phyloP scores from a whole-genome alignment of 2,329 filamentous ascomycete species.

The Hymenoscyphus infarciens region DNA sequence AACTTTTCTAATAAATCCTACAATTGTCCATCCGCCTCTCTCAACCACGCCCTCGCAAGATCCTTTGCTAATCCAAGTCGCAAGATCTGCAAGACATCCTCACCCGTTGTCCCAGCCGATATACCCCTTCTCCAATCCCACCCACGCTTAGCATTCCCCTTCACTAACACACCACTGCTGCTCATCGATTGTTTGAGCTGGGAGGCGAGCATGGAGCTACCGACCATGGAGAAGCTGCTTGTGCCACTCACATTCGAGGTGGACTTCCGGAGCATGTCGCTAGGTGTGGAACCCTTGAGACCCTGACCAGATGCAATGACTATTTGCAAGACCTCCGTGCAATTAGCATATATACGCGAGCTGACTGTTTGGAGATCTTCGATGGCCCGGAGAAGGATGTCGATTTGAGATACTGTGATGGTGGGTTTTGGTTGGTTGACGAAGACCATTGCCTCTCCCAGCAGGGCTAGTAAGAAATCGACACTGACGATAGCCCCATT shows the following conservation, averaged over 20 bases:
- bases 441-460: constrained; percentile 81
- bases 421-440: constrained; percentile 58
- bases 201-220: constrained; percentile 66
- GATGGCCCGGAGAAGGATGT: constrained; percentile 69
- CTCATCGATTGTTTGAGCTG: constrained; percentile 58
- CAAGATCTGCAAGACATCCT: constrained; percentile 69
- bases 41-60: constrained; percentile 65
- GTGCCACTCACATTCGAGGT: constrained; percentile 52
- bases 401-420: constrained; percentile 70
- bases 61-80: constrained; percentile 72
- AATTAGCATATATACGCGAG: constrained; percentile 66
- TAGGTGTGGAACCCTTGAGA: constrained; percentile 58
- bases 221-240: constrained; percentile 61
- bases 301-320: constrained; percentile 69
- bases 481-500: constrained; percentile 82
- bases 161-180: constrained; percentile 48
- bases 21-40: constrained; percentile 52
- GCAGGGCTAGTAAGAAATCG: constrained; percentile 77
- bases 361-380: constrained; percentile 78
- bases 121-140: constrained; percentile 71
- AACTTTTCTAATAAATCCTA: constrained; percentile 21
- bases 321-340: constrained; percentile 74
- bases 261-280: constrained; percentile 64
- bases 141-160: constrained; percentile 51
- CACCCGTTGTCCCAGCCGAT: constrained; percentile 54